These are phyloP conservation scores for Trametopsis cervina DNA, from an alignment of 768 basidiomycete species.

Conservation along the genomic window DNA sequence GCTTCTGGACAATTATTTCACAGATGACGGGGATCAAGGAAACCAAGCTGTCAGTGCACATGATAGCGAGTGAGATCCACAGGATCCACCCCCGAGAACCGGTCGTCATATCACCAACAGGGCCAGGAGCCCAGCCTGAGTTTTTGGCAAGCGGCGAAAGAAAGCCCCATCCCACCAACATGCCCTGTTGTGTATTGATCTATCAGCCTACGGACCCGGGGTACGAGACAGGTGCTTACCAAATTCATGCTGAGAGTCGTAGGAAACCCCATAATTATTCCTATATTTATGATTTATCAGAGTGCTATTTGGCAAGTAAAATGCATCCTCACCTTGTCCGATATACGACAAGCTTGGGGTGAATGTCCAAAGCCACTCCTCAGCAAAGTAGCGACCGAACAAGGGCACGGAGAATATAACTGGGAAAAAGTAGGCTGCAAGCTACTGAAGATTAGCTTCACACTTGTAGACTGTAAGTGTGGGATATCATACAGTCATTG, in stretches of 20 bases:
- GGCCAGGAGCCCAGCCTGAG: slow-evolving; percentile 89
- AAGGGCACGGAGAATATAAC: slow-evolving; percentile 81
- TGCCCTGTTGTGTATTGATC: slow-evolving; percentile 49
- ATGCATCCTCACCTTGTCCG: slow-evolving; percentile 61
- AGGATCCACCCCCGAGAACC: slow-evolving; percentile 96
- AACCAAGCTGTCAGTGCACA: slow-evolving; percentile 88
- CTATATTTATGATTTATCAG: slow-evolving; percentile 31
- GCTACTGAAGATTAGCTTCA: slow-evolving; percentile 33
- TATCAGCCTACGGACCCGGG: too few species aligned
- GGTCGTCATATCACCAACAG: slow-evolving; percentile 77
- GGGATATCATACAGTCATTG: slow-evolving; percentile 52
- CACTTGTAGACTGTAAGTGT: neutral
- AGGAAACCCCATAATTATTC: slow-evolving; percentile 97
- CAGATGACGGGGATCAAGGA: slow-evolving; percentile 72
- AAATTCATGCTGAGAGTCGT: slow-evolving; percentile 92
- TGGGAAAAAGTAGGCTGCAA: slow-evolving; percentile 85
- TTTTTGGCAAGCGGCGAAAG: slow-evolving; percentile 83
- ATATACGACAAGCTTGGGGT: slow-evolving; percentile 89
- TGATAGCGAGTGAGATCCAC: slow-evolving; percentile 93
- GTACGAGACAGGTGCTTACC: slow-evolving; percentile 32
- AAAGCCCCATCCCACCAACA: slow-evolving; percentile 94
- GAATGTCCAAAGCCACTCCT: slow-evolving; percentile 90
- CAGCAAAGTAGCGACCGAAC: slow-evolving; percentile 77
- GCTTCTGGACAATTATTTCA: slow-evolving; percentile 39
- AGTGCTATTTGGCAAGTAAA: neutral